phyloP scores from a whole-genome alignment of 495 filamentous ascomycete species.

The Daldinia concentrica region DNA sequence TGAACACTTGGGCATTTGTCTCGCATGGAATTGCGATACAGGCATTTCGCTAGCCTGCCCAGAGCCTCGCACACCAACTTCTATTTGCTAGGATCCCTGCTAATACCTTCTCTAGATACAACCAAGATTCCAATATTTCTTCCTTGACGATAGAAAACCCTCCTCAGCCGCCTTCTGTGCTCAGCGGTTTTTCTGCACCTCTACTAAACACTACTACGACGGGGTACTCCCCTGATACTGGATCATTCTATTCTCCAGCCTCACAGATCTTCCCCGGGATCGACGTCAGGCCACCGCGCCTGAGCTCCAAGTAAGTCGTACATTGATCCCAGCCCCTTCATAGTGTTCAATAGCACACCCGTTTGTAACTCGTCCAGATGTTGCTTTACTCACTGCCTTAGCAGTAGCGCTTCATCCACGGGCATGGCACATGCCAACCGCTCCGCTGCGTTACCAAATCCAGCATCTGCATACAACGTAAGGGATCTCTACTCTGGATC shows the following conservation, averaged over 20 bases:
- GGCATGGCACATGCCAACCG: slow-evolving; percentile 66
- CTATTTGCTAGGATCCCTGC: slow-evolving; percentile 47
- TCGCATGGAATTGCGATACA: slow-evolving; percentile 46
- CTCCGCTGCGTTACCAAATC: slow-evolving; percentile 60
- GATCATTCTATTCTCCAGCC: slow-evolving; percentile 54
- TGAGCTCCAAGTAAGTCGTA: slow-evolving; percentile 61
- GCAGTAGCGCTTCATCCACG: slow-evolving; percentile 58
- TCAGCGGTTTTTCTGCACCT: slow-evolving; percentile 57
- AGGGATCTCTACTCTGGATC: slow-evolving; percentile 61
- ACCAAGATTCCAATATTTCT: slow-evolving; percentile 55
- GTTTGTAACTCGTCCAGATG: slow-evolving; percentile 22
- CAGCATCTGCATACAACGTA: slow-evolving; percentile 54
- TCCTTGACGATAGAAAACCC: slow-evolving; percentile 58
- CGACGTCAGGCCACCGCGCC: slow-evolving; percentile 58
- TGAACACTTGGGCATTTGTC: slow-evolving; percentile 46
- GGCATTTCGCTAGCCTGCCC: slow-evolving; percentile 47
- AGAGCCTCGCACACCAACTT: slow-evolving; percentile 43
- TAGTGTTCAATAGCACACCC: slow-evolving; percentile 24
- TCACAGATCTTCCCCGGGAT: slow-evolving; percentile 56
- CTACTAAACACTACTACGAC: slow-evolving; percentile 48
- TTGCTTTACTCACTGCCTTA: slow-evolving; percentile 53
- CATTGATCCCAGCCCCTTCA: slow-evolving; percentile 29
- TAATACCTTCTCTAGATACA: slow-evolving; percentile 55
- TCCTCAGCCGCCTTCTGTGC: slow-evolving; percentile 55
- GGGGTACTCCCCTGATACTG: slow-evolving; percentile 57